Evolutionary conservation across 352 stramenopile genomes (phyloP), one percentile per base, ranked within the genome.

Genomic region (Globisporangium nagaii): DNA sequence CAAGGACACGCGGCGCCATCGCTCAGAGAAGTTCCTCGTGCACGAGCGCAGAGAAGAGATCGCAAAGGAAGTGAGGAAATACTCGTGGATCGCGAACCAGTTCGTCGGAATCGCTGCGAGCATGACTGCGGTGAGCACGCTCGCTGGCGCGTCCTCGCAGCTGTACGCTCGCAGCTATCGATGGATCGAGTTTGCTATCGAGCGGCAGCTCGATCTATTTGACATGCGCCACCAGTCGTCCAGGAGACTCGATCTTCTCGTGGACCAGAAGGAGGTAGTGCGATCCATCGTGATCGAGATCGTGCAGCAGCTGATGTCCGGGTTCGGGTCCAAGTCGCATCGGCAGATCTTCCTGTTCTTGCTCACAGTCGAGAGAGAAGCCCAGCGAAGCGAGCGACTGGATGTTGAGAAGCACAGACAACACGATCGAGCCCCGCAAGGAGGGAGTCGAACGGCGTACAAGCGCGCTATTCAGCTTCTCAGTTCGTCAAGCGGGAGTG

Each of bases 301-400:
- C 12, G 27, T 51, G 24, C 57, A 42, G 11, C 24, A 45, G 22
- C 34, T 39, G 10, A 17, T 42, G 10, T 57, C 24, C 2, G 58
- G 65, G 7, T 60, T 74, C 13, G 53, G 66, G 20, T 72, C 61
- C 0, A 24, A 51, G 11, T 74, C 70, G 3, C 70, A 79, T 19
- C 58, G 42, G 13, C 58, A 54, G 6, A 35, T 76, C 13, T 69
- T 76, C 24, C 10, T 31, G 25, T 65, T 76, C 5, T 17, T 79
- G 1, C 46, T 62, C 11, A 39, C 56, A 1, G 35, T 62, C 17
- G 56, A 56, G 35, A 39, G 47, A 17, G 37, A 56, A 27, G 43
- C 40, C 19, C 48, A 17, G 19, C 58, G 11, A 46, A 56, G 30
- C 31, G 40, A 40, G 9, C 50, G 46, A 55, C 8, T 31, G 42